Evolutionary conservation across 768 basidiomycete genomes (phyloP).

Genomic region (Pleurotus salmoneostramineus): DNA sequence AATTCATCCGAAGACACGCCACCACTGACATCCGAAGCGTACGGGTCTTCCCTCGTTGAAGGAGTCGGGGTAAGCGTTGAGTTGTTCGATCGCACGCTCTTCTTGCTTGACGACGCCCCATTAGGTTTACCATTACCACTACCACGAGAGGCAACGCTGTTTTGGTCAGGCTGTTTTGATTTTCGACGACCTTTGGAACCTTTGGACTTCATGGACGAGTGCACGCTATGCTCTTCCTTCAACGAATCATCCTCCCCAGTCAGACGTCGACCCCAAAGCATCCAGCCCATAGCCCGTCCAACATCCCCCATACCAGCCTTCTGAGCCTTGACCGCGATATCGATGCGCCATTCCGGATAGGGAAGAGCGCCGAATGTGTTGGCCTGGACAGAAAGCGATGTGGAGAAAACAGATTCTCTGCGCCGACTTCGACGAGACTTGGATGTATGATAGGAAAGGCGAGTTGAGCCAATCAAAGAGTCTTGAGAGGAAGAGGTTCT

Average conservation of each 20-base stretch:
- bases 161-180: background rate
- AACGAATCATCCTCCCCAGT: slow-evolving; percentile 9
- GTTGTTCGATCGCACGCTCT: slow-evolving; percentile 1
- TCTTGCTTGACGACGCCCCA: background rate
- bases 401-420: background rate
- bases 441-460: background rate
- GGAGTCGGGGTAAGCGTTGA: slow-evolving; percentile 7
- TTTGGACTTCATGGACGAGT: slow-evolving; percentile 6
- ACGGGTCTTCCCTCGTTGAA: slow-evolving; percentile 8
- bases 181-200: slow-evolving; percentile 8
- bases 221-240: slow-evolving; percentile 7
- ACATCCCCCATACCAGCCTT: slow-evolving; percentile 58
- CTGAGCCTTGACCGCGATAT: slow-evolving; percentile 45
- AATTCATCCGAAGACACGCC: slow-evolving; percentile 9
- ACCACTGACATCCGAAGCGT: slow-evolving; percentile 16
- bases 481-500: background rate
- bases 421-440: slow-evolving; percentile 1
- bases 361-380: slow-evolving; percentile 37
- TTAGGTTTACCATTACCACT: background rate
- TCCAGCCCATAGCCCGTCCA: slow-evolving; percentile 48
- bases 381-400: slow-evolving; percentile 6
- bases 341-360: slow-evolving; percentile 67
- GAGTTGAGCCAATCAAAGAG: background rate
- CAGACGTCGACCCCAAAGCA: slow-evolving; percentile 26
- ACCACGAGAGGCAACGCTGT: background rate